Evolutionary conservation across 2,329 filamentous ascomycete genomes (phyloP).

Genomic region (Arachnopeziza araneosa): DNA sequence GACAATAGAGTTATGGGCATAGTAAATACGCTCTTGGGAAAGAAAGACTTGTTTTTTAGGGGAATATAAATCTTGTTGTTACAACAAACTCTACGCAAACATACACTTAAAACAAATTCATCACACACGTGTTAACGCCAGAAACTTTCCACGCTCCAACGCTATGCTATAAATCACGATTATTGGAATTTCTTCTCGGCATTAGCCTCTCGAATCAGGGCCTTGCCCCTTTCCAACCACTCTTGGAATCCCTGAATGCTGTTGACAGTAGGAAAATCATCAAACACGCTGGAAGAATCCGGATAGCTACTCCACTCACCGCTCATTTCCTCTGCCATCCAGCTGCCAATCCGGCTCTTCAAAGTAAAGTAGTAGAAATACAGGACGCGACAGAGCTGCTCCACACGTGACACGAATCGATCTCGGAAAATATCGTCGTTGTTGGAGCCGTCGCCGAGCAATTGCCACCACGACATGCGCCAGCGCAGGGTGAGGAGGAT

Average conservation of each 20-base stretch:
- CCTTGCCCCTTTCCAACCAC: not conserved
- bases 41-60: too few species aligned
- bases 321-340: not conserved
- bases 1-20: too few species aligned
- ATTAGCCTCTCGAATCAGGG: not conserved
- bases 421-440: not conserved
- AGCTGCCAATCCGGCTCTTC: not conserved
- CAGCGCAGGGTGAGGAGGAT: not conserved
- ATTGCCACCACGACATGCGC: not conserved
- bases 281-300: not conserved
- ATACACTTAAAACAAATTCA: too few species aligned
- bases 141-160: too few species aligned
- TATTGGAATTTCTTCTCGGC: not conserved
- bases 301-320: not conserved
- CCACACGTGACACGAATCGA: not conserved
- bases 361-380: constrained; percentile 1
- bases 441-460: not conserved
- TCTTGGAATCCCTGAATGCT: not conserved
- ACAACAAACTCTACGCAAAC: too few species aligned
- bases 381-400: not conserved
- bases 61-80: too few species aligned
- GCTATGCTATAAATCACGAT: too few species aligned
- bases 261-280: not conserved
- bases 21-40: too few species aligned
- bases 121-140: too few species aligned